A percentile compares a stretch with the other conserved stretches of the same genome.
These are phyloP conservation scores for Colletotrichum sp. DNA, from an alignment of 2,329 filamentous ascomycete species.

Conservation along the genomic window DNA sequence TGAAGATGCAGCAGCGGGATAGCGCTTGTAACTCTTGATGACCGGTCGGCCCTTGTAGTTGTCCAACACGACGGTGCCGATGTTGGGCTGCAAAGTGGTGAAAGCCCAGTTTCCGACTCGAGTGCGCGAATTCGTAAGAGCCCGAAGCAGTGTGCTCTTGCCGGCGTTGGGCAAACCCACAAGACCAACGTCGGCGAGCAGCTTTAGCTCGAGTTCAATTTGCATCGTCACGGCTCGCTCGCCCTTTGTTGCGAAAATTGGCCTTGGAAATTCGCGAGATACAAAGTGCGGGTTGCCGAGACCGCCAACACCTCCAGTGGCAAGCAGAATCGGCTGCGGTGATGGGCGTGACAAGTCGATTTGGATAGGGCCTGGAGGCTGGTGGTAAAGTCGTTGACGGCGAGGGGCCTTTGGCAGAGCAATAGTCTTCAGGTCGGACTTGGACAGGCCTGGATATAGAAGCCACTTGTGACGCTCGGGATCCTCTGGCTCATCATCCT, in stretches of 20 bases:
- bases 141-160: constrained; percentile 89
- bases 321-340: constrained; percentile 82
- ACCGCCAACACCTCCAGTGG: constrained; percentile 86
- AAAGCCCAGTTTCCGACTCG: constrained; percentile 96
- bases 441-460: constrained; percentile 78
- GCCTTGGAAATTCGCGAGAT: constrained; percentile 74
- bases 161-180: constrained; percentile 96
- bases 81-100: constrained; percentile 92
- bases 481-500: constrained; percentile 42
- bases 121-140: constrained; percentile 86
- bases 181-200: constrained; percentile 92
- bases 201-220: constrained; percentile 89
- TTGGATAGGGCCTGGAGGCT: constrained; percentile 75
- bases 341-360: constrained; percentile 80
- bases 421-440: constrained; percentile 67
- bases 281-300: constrained; percentile 94
- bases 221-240: constrained; percentile 79
- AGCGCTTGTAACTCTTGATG: constrained; percentile 40
- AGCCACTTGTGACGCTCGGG: constrained; percentile 77
- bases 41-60: constrained; percentile 78
- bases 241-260: constrained; percentile 88
- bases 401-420: constrained; percentile 56
- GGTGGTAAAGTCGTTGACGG: constrained; percentile 62
- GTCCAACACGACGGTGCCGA: constrained; percentile 94
- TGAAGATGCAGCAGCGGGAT: constrained; percentile 29